Base-by-base conservation (phyloP, 306 rosid genomes). In the Senna tora region DNA sequence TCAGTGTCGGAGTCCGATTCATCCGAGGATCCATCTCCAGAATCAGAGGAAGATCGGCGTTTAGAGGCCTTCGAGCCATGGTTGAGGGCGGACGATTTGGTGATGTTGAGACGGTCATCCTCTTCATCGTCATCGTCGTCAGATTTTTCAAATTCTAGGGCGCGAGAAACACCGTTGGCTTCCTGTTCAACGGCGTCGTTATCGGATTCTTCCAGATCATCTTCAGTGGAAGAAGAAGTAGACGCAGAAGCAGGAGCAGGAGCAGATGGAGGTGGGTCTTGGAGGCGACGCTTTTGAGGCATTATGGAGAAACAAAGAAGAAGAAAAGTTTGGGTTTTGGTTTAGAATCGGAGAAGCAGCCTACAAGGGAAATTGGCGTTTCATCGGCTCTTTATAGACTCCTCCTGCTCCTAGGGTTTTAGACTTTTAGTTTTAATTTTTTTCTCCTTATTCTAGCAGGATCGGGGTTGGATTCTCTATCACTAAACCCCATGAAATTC, bases 1-100 rank as follows among this genome's bases (percentile, higher is more conserved):
- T 80, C 88, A 7, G 88, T 41, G 9, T 79, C 85, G 0, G 87
- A 82, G 9, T 79, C 85, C 0, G 87, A 82, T 1, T 38, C 82
- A 42, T 81, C 68, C 6, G 49, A 76, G 28, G 73, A 76, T 41
- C 69, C 51, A 8, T 75, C 82, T 1, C 52, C 70, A 22, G 75
- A 57, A 60, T 42, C 62, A 1, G 75, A 46, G 4, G 42, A 15
- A 10, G 42, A 43, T 56, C 14, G 70, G n/a, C 39, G 60, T 39
- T 53, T 62, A 6, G 75, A 56, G 45, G 47, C 54, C 39, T 51
- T 46, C 2, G 73, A 32, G 11, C 38, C 13, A 34, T 68, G 4
- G 15, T 5, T 33, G 19, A 20, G 47, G 6, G 56, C 7, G 45
- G 79, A n/a, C 33, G 62, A 71, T 12, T 8, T 10, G 3, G 1